Percentiles rank a stretch among this genome's conserved stretches.
These are phyloP conservation scores for Grosmannia huntii DNA, from an alignment of 2,329 filamentous ascomycete genomes.

Conservation along the genomic window DNA sequence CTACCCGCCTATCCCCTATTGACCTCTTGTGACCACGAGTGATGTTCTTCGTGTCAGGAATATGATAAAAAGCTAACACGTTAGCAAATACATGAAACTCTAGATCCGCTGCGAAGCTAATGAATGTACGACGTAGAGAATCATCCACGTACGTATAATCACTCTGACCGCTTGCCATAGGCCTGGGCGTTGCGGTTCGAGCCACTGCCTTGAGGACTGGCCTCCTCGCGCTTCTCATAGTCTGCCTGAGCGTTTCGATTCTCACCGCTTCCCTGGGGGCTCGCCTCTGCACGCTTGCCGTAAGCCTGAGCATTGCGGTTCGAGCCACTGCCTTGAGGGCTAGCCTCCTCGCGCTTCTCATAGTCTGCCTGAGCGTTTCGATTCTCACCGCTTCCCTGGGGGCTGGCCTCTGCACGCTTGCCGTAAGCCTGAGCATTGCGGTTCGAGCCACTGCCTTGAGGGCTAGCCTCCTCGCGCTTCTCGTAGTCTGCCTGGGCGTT, in stretches of 20 bases:
- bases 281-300: background rate
- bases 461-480: background rate
- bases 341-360: background rate
- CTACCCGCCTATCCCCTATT: no score
- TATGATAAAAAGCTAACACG: no score
- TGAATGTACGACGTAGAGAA: background rate
- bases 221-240: background rate
- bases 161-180: background rate
- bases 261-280: background rate
- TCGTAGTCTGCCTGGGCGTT: background rate
- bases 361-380: background rate
- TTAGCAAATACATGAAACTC: no score
- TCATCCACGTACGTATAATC: no score
- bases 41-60: no score
- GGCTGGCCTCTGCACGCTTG: background rate
- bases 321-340: background rate
- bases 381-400: background rate
- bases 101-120: background rate
- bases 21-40: no score
- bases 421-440: background rate
- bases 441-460: background rate
- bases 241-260: background rate
- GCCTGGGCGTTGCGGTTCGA: background rate
- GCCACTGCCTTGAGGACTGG: background rate
- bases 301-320: background rate